A percentile compares a stretch with the other conserved stretches of the same genome.
Evolutionary conservation across 1,284 basidiomycete species (phyloP).

Genomic region (Trametes pubescens): DNA sequence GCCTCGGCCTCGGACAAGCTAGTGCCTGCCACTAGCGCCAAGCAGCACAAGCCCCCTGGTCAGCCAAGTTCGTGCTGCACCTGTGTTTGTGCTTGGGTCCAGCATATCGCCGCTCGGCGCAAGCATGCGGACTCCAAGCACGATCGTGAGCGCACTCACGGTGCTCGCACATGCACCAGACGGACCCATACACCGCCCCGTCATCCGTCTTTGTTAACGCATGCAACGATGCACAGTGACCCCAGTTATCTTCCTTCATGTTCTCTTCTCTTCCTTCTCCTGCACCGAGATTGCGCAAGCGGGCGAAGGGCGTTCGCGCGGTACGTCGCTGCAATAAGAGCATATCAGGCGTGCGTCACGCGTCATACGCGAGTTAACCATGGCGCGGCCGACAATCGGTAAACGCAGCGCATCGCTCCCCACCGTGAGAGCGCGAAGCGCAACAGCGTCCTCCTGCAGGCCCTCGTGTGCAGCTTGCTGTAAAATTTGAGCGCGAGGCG

Average conservation of each 20-base stretch:
- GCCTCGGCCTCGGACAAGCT: slow-evolving; percentile 4
- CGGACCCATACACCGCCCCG: slow-evolving; percentile 15
- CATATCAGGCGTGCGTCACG: slow-evolving; percentile 17
- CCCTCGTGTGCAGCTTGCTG: slow-evolving; percentile 4
- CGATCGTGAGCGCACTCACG: slow-evolving; percentile 11
- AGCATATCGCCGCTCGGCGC: not conserved
- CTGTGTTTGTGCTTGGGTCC: slow-evolving; percentile 6
- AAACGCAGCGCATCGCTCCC: slow-evolving; percentile 21
- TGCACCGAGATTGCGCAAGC: slow-evolving; percentile 24
- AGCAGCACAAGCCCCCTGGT: slow-evolving; percentile 6
- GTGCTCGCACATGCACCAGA: slow-evolving; percentile 16
- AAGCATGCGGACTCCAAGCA: not conserved
- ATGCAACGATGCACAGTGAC: slow-evolving; percentile 11
- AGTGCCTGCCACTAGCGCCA: not conserved
- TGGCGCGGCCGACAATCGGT: slow-evolving; percentile 26
- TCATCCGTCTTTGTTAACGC: not conserved
- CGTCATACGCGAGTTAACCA: slow-evolving; percentile 22
- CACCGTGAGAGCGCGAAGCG: slow-evolving; percentile 23
- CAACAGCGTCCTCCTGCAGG: slow-evolving; percentile 20
- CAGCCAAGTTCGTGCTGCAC: not conserved
- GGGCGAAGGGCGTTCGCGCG: slow-evolving; percentile 25
- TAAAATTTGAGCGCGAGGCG: not conserved
- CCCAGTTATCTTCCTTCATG: not conserved
- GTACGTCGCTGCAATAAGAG: slow-evolving; percentile 25
- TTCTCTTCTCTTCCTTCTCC: slow-evolving; percentile 21